phyloP scores from a whole-genome alignment of 768 basidiomycete genomes.

The Lentinula lateritia region DNA sequence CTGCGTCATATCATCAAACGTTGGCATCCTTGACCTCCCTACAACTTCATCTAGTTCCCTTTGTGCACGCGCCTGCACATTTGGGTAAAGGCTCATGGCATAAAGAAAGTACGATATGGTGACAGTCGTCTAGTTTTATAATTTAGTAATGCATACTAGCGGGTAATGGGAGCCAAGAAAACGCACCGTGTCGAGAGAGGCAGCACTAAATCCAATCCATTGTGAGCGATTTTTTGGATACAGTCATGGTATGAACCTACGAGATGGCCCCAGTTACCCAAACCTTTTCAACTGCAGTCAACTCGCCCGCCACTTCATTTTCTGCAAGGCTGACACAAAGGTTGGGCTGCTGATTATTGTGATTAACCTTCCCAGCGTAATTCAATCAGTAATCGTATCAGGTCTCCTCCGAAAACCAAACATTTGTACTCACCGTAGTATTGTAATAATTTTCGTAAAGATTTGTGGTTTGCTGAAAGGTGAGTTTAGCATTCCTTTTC shows the following conservation, averaged over 20 bases:
- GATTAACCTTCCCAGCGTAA: background rate
- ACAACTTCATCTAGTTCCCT: conserved; percentile 1
- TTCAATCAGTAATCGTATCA: background rate
- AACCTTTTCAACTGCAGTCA: background rate
- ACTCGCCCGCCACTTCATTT: background rate
- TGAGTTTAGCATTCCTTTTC: background rate
- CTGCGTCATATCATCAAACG: background rate
- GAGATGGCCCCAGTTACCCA: background rate
- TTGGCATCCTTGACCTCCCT: background rate
- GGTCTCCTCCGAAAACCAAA: conserved; percentile 5
- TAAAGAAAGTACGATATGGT: background rate
- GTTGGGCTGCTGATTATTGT: background rate
- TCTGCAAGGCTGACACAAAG: background rate
- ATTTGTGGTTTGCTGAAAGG: background rate
- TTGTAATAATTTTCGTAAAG: background rate
- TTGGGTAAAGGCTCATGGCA: background rate
- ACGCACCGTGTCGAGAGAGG: background rate
- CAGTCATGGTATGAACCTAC: background rate
- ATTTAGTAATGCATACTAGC: background rate
- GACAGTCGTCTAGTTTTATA: background rate
- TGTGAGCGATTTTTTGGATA: background rate
- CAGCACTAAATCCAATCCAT: too few relatives aligned
- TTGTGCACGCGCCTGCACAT: conserved; percentile 2
- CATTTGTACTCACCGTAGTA: background rate
- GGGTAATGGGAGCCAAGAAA: background rate